phyloP scores from a whole-genome alignment of 768 basidiomycete genomes.

The Russula earlei region DNA sequence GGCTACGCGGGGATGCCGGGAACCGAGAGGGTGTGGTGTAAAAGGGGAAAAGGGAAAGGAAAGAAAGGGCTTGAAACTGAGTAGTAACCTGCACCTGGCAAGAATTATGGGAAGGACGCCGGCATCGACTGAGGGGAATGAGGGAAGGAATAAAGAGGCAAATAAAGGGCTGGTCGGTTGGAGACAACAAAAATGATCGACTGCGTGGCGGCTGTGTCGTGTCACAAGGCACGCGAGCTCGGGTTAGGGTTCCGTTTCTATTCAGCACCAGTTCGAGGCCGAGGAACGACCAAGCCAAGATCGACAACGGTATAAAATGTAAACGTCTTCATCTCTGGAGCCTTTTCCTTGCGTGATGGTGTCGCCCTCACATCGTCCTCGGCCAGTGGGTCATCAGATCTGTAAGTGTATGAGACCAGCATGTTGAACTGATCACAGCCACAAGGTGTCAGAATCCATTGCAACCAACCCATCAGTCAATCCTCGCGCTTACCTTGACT shows the following conservation, averaged over 20 bases:
- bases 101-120: conserved; percentile 20
- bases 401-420: conserved; percentile 89
- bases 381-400: conserved; percentile 74
- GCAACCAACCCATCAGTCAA: neutral
- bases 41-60: neutral
- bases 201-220: neutral
- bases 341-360: conserved; percentile 37
- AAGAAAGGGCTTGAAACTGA: conserved; percentile 17
- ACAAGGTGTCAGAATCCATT: neutral
- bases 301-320: conserved; percentile 82
- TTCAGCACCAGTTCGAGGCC: conserved; percentile 10
- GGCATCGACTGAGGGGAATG: conserved; percentile 5
- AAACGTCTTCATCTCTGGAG: conserved; percentile 77
- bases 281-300: conserved; percentile 59
- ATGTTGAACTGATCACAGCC: conserved; percentile 69
- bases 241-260: conserved; percentile 12
- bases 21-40: neutral
- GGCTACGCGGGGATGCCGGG: neutral
- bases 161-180: neutral
- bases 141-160: neutral
- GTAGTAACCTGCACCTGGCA: conserved; percentile 36
- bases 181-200: neutral
- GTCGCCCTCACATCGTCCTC: conserved; percentile 39
- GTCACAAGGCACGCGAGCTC: neutral
- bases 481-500: conserved; percentile 54